Evolutionary conservation across 2,329 filamentous ascomycete species (phyloP).

Genomic region (Colletotrichum sp.): DNA sequence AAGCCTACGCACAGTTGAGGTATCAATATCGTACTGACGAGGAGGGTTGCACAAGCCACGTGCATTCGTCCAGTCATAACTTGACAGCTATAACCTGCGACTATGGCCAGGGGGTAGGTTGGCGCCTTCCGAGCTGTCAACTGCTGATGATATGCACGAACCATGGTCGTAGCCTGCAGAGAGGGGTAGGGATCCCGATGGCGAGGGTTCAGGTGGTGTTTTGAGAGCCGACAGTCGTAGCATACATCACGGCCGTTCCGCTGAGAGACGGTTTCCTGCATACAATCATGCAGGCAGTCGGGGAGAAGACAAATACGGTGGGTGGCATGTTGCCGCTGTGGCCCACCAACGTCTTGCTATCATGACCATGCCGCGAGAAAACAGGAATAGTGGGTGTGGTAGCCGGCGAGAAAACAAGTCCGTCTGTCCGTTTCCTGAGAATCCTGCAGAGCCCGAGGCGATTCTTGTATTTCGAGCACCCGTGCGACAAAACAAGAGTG

Average conservation of each 20-base stretch:
- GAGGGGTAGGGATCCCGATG: not conserved
- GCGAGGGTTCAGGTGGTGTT: not conserved
- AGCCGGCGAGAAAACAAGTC: not conserved
- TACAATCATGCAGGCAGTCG: not conserved
- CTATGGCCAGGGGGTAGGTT: not conserved
- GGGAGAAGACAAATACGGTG: not conserved
- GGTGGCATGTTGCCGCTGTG: not conserved
- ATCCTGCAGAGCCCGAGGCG: not conserved
- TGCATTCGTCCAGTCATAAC: not conserved
- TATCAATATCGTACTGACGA: not conserved
- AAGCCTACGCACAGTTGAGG: not conserved
- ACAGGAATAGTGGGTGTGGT: not conserved
- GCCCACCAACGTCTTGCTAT: not conserved
- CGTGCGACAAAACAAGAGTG: not conserved
- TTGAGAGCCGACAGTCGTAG: constrained; percentile 8
- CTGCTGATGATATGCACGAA: not conserved
- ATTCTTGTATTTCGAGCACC: not conserved
- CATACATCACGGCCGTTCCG: not conserved
- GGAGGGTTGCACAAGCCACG: not conserved
- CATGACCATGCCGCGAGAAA: not conserved
- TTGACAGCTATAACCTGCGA: not conserved
- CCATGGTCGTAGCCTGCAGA: not conserved
- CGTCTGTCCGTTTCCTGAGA: not conserved
- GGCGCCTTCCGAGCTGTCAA: not conserved
- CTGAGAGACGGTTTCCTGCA: constrained; percentile 10